Base-by-base conservation (phyloP, 345 rosid species). In the Carallia brachiata region DNA sequence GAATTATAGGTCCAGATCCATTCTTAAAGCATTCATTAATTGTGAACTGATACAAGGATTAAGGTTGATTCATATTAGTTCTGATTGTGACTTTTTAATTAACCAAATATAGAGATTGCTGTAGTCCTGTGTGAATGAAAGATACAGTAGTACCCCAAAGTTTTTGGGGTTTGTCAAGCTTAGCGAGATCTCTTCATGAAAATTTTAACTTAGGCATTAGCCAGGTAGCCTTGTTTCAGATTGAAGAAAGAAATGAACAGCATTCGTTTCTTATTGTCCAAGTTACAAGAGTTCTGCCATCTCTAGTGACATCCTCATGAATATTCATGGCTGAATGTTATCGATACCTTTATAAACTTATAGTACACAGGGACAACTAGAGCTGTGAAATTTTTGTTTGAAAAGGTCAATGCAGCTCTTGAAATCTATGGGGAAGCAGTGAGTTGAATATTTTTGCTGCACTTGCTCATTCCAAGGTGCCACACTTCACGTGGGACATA, bases 401-500 rank as follows among this genome's bases (percentile, higher is more conserved):
- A 68, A 74, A 63, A 68, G 75, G 60, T 74, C 76, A 79, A 60
- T 73, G 70, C 72, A 64, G 63, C 75, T 62, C 68, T 77, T 58
- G 68, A 63, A 50, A 67, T 75, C 62, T 23, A 30, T 50, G 56
- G 16, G 65, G 69, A 44, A 44, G 50, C 12, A 10, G 50, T 44
- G 16, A 15, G 50, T 12, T 44, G 16, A 44, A 44, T 44, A 44
- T 44, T 44, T 44, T 44, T 12, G 50, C 50, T 44, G 50, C 16
- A 12, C 50, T 44, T 44, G 63, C 66, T 80, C 56, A n/a, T 65
- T 54, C 71, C 63, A 53, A 73, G 73, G 71, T 80, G 77, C 75
- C 72, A 73, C 73, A 69, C 62, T 62, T 81, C 87, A 83, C 87
- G 76, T 82, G 84, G 84, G 70, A 82, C 32, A 74, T 23, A 71